These are phyloP conservation scores for Lasiosphaeria hispida DNA, from an alignment of 495 filamentous ascomycete species.

Conservation along the genomic window DNA sequence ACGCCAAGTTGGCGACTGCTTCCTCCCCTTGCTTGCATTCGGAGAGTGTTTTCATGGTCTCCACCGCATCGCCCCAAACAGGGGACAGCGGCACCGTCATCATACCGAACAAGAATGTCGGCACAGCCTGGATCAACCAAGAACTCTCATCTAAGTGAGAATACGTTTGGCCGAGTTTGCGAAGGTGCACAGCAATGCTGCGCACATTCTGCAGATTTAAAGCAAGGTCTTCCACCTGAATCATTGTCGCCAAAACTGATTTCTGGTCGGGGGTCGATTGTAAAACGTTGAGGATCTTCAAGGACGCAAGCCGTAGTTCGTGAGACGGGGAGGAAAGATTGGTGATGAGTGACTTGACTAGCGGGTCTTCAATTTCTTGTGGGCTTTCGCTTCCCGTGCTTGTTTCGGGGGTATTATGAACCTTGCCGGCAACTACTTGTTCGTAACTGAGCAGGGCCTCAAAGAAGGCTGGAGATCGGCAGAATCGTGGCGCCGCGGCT, in stretches of 20 bases:
- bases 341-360: constrained; percentile 60
- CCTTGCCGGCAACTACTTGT: constrained; percentile 43
- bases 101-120: constrained; percentile 83
- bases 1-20: constrained; percentile 67
- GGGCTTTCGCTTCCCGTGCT: constrained; percentile 36
- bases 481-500: constrained; percentile 58
- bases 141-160: constrained; percentile 51
- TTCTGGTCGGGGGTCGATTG: constrained; percentile 34
- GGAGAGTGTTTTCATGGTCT: constrained; percentile 70
- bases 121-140: constrained; percentile 70
- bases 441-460: constrained; percentile 63
- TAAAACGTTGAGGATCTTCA: constrained; percentile 63
- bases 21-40: constrained; percentile 69
- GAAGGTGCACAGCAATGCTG: constrained; percentile 75
- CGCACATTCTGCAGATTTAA: constrained; percentile 72
- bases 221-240: constrained; percentile 74
- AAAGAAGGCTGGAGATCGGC: constrained; percentile 62
- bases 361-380: constrained; percentile 48
- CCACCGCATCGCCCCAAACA: constrained; percentile 79
- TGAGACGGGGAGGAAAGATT: constrained; percentile 74
- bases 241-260: constrained; percentile 52
- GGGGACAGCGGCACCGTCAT: constrained; percentile 79
- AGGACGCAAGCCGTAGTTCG: constrained; percentile 63
- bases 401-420: constrained; percentile 24
- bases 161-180: constrained; percentile 66